Percentiles rank a stretch among this genome's conserved stretches.
These are phyloP conservation scores for Anastatica hierochuntica DNA, from an alignment of 345 rosid species.

Conservation along the genomic window DNA sequence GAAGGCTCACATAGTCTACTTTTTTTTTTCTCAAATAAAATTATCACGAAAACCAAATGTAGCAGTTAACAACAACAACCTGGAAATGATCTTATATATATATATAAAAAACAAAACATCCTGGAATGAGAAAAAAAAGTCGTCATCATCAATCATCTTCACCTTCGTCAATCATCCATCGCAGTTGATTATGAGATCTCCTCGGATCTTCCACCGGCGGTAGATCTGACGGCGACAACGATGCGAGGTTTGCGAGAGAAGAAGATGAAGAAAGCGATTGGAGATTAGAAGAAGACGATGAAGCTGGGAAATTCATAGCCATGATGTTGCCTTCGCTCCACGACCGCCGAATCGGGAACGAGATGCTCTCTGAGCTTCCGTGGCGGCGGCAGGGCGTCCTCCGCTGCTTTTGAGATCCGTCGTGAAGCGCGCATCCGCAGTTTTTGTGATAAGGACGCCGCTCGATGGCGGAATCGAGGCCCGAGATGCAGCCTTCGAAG, in stretches of 20 bases:
- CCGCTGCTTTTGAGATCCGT: conserved; percentile 14
- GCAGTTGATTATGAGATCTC: conserved; percentile 7
- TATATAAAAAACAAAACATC: neutral
- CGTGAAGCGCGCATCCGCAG: conserved; percentile 54
- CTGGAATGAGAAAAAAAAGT: conserved; percentile 8
- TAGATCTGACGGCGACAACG: neutral
- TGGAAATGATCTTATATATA: too few species aligned
- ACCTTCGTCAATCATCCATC: conserved; percentile 19
- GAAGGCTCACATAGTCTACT: too few species aligned
- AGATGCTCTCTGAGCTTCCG: conserved; percentile 31
- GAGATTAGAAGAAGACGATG: conserved; percentile 17
- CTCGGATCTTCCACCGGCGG: conserved; percentile 11
- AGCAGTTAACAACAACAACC: conserved; percentile 7
- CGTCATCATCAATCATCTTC: conserved; percentile 7
- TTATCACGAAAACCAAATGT: too few species aligned
- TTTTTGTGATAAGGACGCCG: conserved; percentile 69
- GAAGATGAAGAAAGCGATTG: conserved; percentile 51
- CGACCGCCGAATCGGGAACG: conserved; percentile 53
- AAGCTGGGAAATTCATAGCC: conserved; percentile 20
- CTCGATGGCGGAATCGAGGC: conserved; percentile 38
- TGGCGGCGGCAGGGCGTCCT: conserved; percentile 26
- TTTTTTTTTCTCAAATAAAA: too few species aligned
- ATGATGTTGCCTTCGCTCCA: conserved; percentile 63
- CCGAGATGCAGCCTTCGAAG: conserved; percentile 54
- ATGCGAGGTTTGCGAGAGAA: conserved; percentile 11